These are phyloP conservation scores for Diaporthe citri DNA, from an alignment of 2,329 filamentous ascomycete species.

Conservation along the genomic window DNA sequence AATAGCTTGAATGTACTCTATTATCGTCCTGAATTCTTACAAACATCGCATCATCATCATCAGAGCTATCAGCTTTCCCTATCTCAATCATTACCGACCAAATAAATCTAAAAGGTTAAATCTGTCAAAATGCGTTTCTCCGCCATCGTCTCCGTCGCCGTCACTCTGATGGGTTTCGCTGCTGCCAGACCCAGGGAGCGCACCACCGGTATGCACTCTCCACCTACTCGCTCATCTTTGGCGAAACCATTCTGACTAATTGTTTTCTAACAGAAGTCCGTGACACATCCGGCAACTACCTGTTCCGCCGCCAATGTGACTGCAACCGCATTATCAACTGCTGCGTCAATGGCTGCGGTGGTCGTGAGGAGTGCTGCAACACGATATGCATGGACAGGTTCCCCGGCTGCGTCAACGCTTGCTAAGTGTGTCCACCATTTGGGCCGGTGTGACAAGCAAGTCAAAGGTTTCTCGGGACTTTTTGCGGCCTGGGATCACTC, in stretches of 20 bases:
- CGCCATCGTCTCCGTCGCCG: conserved; percentile 10
- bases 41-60: background rate
- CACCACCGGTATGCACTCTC: background rate
- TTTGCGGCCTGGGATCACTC: background rate
- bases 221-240: background rate
- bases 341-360: conserved; percentile 17
- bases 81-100: too few relatives aligned
- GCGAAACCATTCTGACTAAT: background rate
- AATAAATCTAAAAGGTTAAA: background rate
- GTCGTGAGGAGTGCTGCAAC: conserved; percentile 11
- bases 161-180: background rate
- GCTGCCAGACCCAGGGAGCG: conserved; percentile 6
- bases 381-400: conserved; percentile 9
- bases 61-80: background rate
- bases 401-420: background rate
- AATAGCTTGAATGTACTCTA: too few relatives aligned
- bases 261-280: background rate
- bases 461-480: background rate
- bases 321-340: conserved; percentile 1
- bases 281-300: background rate
- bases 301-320: conserved; percentile 6
- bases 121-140: background rate
- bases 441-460: background rate
- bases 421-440: background rate
- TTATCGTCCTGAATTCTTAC: too few relatives aligned